These are phyloP conservation scores for Emmonsiellopsis sp. DNA, from an alignment of 2,329 filamentous ascomycete genomes.

Conservation along the genomic window DNA sequence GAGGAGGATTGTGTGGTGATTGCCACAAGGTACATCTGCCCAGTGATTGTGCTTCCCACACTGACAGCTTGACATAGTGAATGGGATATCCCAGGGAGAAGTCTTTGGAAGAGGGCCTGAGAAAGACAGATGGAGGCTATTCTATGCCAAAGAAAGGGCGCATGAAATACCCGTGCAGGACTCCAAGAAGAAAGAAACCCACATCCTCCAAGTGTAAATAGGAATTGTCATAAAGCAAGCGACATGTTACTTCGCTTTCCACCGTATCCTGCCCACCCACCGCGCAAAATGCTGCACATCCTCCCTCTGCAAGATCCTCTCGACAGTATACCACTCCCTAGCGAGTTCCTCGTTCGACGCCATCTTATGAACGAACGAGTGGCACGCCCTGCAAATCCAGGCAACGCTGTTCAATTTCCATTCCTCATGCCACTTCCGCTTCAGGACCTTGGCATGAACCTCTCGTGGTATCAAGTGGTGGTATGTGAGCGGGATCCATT, in stretches of 20 bases:
- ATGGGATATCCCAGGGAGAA: no score
- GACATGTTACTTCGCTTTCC: constrained; percentile 50
- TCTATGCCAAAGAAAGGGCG: no score
- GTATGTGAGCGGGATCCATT: constrained; percentile 69
- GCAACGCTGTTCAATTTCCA: constrained; percentile 72
- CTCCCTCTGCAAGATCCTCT: constrained; percentile 58
- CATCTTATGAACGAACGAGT: constrained; percentile 71
- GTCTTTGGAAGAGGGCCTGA: no score
- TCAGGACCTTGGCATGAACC: constrained; percentile 66
- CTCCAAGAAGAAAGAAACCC: neutral
- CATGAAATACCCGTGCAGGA: no score
- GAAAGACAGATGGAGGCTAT: no score
- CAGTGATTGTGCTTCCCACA: no score
- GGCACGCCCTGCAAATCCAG: constrained; percentile 78
- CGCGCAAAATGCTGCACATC: constrained; percentile 62
- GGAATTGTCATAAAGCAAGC: neutral
- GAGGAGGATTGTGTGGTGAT: no score
- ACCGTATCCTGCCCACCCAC: constrained; percentile 66
- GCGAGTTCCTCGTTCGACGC: constrained; percentile 71
- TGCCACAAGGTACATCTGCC: no score
- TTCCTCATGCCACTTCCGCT: constrained; percentile 68
- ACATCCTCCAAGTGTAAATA: neutral
- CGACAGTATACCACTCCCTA: constrained; percentile 62
- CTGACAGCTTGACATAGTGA: no score
- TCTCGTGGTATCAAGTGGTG: constrained; percentile 77